A percentile compares a stretch with the other conserved stretches of the same genome.
These are phyloP conservation scores for Amylocystis lapponica DNA, from an alignment of 768 basidiomycete genomes.

Conservation along the genomic window DNA sequence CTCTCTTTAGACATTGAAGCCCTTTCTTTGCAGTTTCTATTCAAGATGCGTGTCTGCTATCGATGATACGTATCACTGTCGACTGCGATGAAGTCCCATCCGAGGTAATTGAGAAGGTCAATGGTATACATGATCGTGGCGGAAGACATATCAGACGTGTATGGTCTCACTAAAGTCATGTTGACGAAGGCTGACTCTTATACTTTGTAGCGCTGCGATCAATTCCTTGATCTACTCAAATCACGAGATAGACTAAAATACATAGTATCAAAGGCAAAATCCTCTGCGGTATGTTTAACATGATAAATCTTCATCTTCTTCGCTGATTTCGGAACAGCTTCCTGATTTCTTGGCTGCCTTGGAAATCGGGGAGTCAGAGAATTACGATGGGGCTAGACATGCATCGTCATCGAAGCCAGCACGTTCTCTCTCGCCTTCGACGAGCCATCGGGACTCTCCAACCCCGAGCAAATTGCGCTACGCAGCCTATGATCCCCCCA, in stretches of 20 bases:
- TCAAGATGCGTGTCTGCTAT: conserved; percentile 66
- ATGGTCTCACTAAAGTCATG: conserved; percentile 7
- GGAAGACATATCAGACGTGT: conserved; percentile 58
- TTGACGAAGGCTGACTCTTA: too few relatives aligned
- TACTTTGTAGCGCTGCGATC: conserved; percentile 61
- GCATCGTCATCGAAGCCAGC: conserved; percentile 8
- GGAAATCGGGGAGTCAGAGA: conserved; percentile 21
- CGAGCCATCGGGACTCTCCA: conserved; percentile 19
- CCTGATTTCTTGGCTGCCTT: conserved; percentile 63
- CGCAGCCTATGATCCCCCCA: conserved; percentile 62
- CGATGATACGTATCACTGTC: conserved; percentile 63
- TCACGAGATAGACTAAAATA: conserved; percentile 40
- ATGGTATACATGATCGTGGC: conserved; percentile 35
- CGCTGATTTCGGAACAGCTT: conserved; percentile 37
- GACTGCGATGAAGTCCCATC: conserved; percentile 51
- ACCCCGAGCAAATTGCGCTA: conserved; percentile 56
- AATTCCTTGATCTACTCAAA: conserved; percentile 49
- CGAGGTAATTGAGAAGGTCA: conserved; percentile 38
- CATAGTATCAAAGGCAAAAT: conserved; percentile 42
- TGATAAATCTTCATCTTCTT: conserved; percentile 3
- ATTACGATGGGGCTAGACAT: not conserved
- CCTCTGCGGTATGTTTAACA: conserved; percentile 46
- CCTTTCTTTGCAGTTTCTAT: conserved; percentile 46
- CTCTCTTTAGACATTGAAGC: not conserved
- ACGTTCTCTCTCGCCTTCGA: conserved; percentile 12